Conservation (phyloP, 345 rosid genomes). For the Gossypium ekmanianum region DNA sequence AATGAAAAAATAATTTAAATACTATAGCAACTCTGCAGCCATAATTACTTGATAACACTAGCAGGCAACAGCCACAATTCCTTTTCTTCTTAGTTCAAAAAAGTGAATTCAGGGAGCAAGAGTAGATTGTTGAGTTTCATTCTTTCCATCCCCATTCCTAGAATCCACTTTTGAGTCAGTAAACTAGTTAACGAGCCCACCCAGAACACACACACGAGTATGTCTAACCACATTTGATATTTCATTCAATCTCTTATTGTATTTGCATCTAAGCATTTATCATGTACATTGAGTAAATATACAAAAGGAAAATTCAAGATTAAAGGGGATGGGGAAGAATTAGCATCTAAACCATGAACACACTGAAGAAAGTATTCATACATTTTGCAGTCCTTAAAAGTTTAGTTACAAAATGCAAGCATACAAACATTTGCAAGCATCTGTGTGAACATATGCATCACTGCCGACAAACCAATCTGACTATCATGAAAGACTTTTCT, state of each 20-base stretch:
- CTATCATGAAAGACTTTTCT: background rate
- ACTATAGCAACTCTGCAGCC: background rate
- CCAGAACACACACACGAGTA: background rate
- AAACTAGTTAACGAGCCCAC: too few relatives aligned
- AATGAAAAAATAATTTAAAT: background rate
- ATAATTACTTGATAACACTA: background rate
- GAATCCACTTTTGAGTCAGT: background rate
- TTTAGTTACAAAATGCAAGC: constrained; percentile 6
- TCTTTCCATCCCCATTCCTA: constrained; percentile 3
- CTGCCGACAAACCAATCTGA: background rate
- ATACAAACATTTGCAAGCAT: background rate
- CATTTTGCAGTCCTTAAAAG: background rate
- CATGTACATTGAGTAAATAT: background rate
- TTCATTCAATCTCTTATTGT: background rate
- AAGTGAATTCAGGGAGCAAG: background rate
- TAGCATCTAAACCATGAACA: constrained; percentile 1
- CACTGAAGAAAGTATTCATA: background rate
- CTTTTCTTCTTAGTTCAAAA: background rate
- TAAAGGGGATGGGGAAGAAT: background rate
- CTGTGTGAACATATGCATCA: background rate
- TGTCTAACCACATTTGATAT: background rate
- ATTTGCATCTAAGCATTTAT: background rate
- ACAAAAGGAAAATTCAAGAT: background rate
- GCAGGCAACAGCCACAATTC: background rate
- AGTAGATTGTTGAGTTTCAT: background rate